Evolutionary conservation across 306 rosid species (phyloP).

Genomic region (Pyrus bretschneideri): DNA sequence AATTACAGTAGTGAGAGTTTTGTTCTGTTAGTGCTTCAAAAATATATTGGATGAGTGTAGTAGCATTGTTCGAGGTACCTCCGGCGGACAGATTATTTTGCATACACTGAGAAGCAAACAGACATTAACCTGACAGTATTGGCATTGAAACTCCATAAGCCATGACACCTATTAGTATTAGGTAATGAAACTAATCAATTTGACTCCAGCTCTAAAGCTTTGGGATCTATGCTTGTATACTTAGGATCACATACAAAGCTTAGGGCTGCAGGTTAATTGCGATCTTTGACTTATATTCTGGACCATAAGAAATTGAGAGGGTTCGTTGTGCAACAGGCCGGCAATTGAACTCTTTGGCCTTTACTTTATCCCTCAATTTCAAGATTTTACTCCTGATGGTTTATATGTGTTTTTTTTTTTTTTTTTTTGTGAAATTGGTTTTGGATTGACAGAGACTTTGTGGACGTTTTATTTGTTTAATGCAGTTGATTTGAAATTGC

Average conservation of each 20-base stretch:
- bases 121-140: neutral
- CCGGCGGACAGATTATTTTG: neutral
- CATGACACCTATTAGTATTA: neutral
- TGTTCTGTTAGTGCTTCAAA: neutral
- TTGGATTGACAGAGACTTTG: neutral
- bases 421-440: too few species aligned
- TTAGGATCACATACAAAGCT: neutral
- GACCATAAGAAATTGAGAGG: neutral
- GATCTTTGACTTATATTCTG: neutral
- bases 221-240: neutral
- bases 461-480: neutral
- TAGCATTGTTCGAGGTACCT: neutral
- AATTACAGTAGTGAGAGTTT: neutral
- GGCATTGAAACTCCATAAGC: neutral
- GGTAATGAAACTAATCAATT: neutral
- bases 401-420: too few species aligned
- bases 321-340: neutral
- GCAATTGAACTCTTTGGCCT: neutral
- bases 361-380: neutral
- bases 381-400: neutral
- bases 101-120: neutral
- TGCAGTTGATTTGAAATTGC: constrained; percentile 1
- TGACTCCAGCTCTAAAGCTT: neutral
- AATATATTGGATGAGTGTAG: neutral
- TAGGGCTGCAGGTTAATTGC: neutral